A percentile compares a stretch with the other conserved stretches of the same genome.
These are phyloP conservation scores for Anethum foeniculum DNA, from an alignment of 140 eudicot genomes.

Conservation along the genomic window DNA sequence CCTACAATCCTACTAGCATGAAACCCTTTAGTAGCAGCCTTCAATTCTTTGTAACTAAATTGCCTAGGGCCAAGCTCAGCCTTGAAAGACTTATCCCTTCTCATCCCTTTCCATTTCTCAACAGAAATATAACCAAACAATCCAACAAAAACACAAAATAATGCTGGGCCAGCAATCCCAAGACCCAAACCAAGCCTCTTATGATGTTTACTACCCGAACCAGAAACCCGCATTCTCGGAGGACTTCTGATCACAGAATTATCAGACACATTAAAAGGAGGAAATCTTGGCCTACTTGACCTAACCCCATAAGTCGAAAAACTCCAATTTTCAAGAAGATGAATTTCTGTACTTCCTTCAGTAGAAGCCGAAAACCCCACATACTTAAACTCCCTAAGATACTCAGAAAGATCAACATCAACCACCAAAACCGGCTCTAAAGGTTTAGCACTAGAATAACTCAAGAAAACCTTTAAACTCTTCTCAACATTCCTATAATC, in stretches of 20 bases:
- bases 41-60: constrained; percentile 57
- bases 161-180: constrained; percentile 45
- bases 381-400: constrained; percentile 46
- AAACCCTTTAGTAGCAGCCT: constrained; percentile 55
- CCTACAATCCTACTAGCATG: constrained; percentile 53
- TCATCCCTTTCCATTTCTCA: constrained; percentile 37
- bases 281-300: constrained; percentile 29
- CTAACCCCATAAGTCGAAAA: constrained; percentile 45
- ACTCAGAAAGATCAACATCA: constrained; percentile 42
- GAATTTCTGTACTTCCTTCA: constrained; percentile 64
- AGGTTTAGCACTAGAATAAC: constrained; percentile 45
- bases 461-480: constrained; percentile 49
- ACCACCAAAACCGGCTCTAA: constrained; percentile 34
- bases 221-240: constrained; percentile 10
- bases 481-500: constrained; percentile 41
- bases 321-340: constrained; percentile 54
- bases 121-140: constrained; percentile 46
- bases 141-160: constrained; percentile 39
- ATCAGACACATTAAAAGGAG: constrained; percentile 59
- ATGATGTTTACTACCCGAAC: constrained; percentile 19
- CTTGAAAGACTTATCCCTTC: constrained; percentile 29
- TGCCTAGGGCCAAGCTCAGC: constrained; percentile 49
- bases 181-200: constrained; percentile 40
- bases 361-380: constrained; percentile 68
- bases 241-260: constrained; percentile 21